A percentile compares a stretch with the other conserved stretches of the same genome.
phyloP scores from a whole-genome alignment of 2,329 filamentous ascomycete genomes.

The Aspergillus hortae region DNA sequence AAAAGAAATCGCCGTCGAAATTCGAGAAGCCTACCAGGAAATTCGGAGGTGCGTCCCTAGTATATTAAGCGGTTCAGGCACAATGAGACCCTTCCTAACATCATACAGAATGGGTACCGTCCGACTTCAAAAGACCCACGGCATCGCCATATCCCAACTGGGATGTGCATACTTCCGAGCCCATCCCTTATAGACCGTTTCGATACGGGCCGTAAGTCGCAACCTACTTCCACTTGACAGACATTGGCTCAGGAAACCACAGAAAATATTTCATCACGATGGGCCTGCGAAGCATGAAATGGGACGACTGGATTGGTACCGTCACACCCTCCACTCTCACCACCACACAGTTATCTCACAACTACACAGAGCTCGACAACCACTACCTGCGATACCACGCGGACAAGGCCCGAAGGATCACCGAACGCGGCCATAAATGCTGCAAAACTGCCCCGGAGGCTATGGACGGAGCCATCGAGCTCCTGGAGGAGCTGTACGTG shows the following conservation, averaged over 20 bases:
- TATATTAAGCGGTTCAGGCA: background rate
- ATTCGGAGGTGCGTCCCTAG: conserved; percentile 43
- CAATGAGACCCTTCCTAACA: background rate
- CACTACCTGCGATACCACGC: conserved; percentile 70
- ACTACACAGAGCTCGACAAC: conserved; percentile 66
- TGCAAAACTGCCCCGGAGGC: conserved; percentile 67
- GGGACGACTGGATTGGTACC: conserved; percentile 68
- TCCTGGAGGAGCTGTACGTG: conserved; percentile 65
- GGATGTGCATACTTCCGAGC: conserved; percentile 65
- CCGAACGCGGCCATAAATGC: conserved; percentile 64
- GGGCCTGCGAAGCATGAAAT: conserved; percentile 67
- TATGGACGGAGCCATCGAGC: conserved; percentile 68
- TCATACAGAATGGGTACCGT: conserved; percentile 53
- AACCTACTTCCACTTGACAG: background rate
- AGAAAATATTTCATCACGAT: conserved; percentile 71
- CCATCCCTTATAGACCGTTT: conserved; percentile 75
- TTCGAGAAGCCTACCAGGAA: conserved; percentile 36
- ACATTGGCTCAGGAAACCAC: background rate
- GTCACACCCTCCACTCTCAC: conserved; percentile 1
- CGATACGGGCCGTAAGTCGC: conserved; percentile 61
- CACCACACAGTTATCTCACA: background rate
- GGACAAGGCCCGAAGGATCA: conserved; percentile 66
- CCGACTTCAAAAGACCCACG: conserved; percentile 56
- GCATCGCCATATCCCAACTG: conserved; percentile 64
- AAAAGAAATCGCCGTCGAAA: conserved; percentile 39